phyloP scores from a whole-genome alignment of 2,329 filamentous ascomycete species.

The Fusarium agapanthi region DNA sequence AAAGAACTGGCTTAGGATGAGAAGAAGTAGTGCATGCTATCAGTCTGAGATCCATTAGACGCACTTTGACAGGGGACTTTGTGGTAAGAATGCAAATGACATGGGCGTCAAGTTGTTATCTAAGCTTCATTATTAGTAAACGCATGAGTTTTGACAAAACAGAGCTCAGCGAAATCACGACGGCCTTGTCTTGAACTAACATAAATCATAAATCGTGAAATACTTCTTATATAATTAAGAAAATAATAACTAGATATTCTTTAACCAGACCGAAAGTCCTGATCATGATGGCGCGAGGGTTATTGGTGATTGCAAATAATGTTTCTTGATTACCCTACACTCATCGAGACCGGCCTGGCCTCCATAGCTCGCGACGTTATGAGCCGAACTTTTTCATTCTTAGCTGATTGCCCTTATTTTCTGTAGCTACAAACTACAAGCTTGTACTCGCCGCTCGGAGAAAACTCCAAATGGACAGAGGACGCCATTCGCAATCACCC shows the following conservation, averaged over 20 bases:
- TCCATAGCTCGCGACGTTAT: fast-evolving
- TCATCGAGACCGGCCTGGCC: fast-evolving
- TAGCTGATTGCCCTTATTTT: fast-evolving
- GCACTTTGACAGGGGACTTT: fast-evolving
- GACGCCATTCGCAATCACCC: fast-evolving
- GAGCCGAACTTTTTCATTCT: neutral
- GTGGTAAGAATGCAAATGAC: no score
- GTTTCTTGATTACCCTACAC: neutral
- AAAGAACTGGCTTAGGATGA: fast-evolving
- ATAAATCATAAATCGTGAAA: fast-evolving
- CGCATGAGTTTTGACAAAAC: no score
- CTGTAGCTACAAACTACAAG: fast-evolving
- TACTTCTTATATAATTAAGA: fast-evolving
- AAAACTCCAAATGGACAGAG: neutral
- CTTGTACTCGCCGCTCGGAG: fast-evolving
- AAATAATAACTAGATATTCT: fast-evolving
- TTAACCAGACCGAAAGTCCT: neutral
- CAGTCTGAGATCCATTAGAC: no score
- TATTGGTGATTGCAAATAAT: fast-evolving
- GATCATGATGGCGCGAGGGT: neutral
- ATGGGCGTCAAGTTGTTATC: fast-evolving
- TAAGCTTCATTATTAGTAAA: fast-evolving
- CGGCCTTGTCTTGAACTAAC: no score
- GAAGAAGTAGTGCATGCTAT: neutral
- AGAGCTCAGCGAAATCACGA: no score